These are phyloP conservation scores for Cerioporus squamosus DNA, from an alignment of 1,284 basidiomycete species.

Conservation along the genomic window DNA sequence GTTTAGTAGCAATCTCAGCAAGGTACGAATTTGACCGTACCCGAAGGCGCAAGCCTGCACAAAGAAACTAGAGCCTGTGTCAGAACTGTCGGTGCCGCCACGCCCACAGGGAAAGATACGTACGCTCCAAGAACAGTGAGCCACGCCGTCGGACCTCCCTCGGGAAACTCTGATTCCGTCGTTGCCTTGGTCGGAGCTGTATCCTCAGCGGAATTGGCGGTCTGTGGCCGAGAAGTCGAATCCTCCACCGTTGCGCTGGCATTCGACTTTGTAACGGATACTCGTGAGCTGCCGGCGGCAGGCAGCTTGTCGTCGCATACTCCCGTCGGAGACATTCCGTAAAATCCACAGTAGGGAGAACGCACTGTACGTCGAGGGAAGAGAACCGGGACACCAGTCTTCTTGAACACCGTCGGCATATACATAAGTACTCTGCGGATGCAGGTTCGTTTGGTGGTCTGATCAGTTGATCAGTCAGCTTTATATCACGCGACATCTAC, in stretches of 20 bases:
- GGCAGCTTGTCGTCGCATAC: not conserved
- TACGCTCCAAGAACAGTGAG: slow-evolving; percentile 13
- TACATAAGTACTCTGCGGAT: too few relatives aligned
- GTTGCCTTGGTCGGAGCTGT: not conserved
- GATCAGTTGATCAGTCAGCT: too few relatives aligned
- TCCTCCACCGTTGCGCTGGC: slow-evolving; percentile 5
- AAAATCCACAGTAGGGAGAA: not conserved
- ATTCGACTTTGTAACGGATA: slow-evolving; percentile 8
- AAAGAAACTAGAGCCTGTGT: slow-evolving; percentile 12
- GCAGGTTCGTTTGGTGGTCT: too few relatives aligned
- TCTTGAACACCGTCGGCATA: too few relatives aligned
- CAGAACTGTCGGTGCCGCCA: not conserved
- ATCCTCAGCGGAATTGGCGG: not conserved
- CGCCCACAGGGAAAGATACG: not conserved
- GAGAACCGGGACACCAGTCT: too few relatives aligned
- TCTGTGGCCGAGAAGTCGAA: slow-evolving; percentile 1
- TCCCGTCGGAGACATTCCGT: slow-evolving; percentile 5
- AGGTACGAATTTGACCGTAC: slow-evolving; percentile 16
- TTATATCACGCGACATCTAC: too few relatives aligned
- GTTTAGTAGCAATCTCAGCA: slow-evolving; percentile 25
- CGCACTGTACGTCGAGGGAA: not conserved
- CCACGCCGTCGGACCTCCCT: slow-evolving; percentile 13
- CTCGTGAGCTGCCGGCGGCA: slow-evolving; percentile 2
- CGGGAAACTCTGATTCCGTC: not conserved
- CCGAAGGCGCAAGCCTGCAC: slow-evolving; percentile 28